These are phyloP conservation scores for Pseudogymnoascus sp. DNA, from an alignment of 2,329 filamentous ascomycete genomes.

Conservation along the genomic window DNA sequence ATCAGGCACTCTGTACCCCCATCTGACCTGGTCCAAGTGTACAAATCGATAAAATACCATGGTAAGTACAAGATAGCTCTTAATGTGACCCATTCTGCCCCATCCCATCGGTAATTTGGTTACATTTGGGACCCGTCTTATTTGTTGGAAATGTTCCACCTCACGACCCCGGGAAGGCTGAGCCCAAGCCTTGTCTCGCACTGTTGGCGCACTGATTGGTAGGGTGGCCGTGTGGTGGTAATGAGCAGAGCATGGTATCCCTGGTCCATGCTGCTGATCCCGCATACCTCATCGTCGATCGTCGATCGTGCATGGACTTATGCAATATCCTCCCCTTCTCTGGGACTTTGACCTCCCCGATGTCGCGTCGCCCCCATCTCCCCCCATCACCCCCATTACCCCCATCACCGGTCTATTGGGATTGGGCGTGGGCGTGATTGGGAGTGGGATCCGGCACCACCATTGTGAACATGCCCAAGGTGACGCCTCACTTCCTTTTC, in stretches of 20 bases:
- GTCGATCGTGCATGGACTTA: background rate
- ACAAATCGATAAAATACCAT: background rate
- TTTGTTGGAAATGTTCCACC: conserved; percentile 1
- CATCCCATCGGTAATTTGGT: conserved; percentile 5
- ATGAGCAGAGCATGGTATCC: conserved; percentile 8
- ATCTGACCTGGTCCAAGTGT: background rate
- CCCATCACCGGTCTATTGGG: background rate
- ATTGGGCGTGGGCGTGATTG: background rate
- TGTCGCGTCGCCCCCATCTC: background rate
- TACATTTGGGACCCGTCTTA: background rate
- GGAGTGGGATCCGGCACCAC: background rate
- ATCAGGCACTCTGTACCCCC: background rate
- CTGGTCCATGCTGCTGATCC: conserved; percentile 4
- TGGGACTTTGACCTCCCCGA: conserved; percentile 4
- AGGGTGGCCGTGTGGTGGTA: background rate
- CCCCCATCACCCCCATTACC: background rate
- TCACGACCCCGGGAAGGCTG: conserved; percentile 2
- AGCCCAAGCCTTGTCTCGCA: conserved; percentile 4
- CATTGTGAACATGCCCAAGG: background rate
- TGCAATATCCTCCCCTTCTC: background rate
- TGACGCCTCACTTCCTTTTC: conserved; percentile 4
- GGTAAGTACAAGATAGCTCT: background rate
- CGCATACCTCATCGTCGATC: conserved; percentile 7
- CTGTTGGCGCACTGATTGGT: background rate
- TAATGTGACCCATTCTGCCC: background rate